phyloP scores from a whole-genome alignment of 805 yeast genomes.

The Starmerella floricola region DNA sequence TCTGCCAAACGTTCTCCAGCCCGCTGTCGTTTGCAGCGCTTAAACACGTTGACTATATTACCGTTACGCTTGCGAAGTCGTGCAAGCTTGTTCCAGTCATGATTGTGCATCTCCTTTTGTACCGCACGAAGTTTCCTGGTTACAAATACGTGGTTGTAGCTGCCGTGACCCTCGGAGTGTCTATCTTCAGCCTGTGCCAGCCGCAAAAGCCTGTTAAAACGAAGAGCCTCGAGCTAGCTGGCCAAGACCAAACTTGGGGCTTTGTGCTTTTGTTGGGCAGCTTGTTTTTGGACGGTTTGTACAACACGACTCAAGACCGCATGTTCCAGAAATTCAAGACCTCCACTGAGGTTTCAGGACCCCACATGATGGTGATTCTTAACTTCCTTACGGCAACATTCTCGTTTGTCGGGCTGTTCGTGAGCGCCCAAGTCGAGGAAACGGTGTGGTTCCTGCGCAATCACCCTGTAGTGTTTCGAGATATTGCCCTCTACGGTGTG shows the following conservation, averaged over 20 bases:
- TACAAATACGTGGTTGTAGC: constrained; percentile 70
- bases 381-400: constrained; percentile 37
- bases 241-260: constrained; percentile 38
- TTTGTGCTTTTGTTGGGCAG: constrained; percentile 46
- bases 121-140: constrained; percentile 56
- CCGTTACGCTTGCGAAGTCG: constrained; percentile 76
- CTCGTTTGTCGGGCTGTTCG: constrained; percentile 28
- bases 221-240: constrained; percentile 28
- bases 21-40: constrained; percentile 74
- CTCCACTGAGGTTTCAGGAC: constrained; percentile 50
- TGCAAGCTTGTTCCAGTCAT: constrained; percentile 93
- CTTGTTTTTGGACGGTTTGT: constrained; percentile 76
- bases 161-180: constrained; percentile 73
- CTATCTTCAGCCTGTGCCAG: constrained; percentile 51
- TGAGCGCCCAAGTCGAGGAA: constrained; percentile 43
- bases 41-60: constrained; percentile 72
- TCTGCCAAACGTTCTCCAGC: constrained; percentile 64
- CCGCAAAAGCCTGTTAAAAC: constrained; percentile 14
- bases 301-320: constrained; percentile 87
- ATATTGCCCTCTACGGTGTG: constrained; percentile 53
- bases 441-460: constrained; percentile 37
- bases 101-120: constrained; percentile 61
- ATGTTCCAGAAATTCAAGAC: constrained; percentile 41
- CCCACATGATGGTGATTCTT: constrained; percentile 71
- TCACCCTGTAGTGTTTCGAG: constrained; percentile 46